Evolutionary conservation across 1,139 yeast species (phyloP).

Genomic region (Pichia sp.): DNA sequence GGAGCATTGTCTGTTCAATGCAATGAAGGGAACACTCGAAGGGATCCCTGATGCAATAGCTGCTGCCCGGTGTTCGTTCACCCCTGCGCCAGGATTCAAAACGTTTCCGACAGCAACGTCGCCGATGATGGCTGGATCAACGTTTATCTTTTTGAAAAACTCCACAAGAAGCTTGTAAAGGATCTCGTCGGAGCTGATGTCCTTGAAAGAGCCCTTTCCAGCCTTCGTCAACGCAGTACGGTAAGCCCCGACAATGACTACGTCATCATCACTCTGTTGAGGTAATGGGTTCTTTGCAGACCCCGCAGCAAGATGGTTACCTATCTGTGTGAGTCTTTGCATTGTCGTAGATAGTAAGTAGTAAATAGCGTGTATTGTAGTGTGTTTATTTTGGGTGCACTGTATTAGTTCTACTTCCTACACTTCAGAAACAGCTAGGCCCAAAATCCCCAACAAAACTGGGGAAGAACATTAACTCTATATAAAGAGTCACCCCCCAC

Average conservation of each 20-base stretch:
- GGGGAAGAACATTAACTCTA: background rate
- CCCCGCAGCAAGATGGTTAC: slow-evolving; percentile 4
- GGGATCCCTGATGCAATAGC: slow-evolving; percentile 72
- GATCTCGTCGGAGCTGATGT: slow-evolving; percentile 51
- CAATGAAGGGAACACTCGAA: slow-evolving; percentile 66
- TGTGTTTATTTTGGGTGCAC: too few species aligned
- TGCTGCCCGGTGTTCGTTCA: slow-evolving; percentile 88
- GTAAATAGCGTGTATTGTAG: too few species aligned
- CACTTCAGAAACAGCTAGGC: too few species aligned
- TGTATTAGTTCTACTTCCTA: too few species aligned
- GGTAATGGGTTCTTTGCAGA: background rate
- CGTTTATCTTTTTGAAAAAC: slow-evolving; percentile 84
- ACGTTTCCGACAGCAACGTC: slow-evolving; percentile 85
- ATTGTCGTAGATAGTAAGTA: background rate
- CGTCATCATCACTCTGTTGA: slow-evolving; percentile 68
- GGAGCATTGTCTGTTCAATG: slow-evolving; percentile 90
- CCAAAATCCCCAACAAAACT: background rate
- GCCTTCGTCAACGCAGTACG: slow-evolving; percentile 88
- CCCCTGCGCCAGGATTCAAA: slow-evolving; percentile 87
- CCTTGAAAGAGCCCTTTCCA: slow-evolving; percentile 53
- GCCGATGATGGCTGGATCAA: slow-evolving; percentile 79
- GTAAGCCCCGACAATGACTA: slow-evolving; percentile 81
- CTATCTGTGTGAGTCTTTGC: slow-evolving; percentile 13
- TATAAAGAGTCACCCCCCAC: background rate
- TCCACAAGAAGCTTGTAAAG: slow-evolving; percentile 82